Conservation (phyloP, 805 yeast genomes). For the Yarrowia hollandica region DNA sequence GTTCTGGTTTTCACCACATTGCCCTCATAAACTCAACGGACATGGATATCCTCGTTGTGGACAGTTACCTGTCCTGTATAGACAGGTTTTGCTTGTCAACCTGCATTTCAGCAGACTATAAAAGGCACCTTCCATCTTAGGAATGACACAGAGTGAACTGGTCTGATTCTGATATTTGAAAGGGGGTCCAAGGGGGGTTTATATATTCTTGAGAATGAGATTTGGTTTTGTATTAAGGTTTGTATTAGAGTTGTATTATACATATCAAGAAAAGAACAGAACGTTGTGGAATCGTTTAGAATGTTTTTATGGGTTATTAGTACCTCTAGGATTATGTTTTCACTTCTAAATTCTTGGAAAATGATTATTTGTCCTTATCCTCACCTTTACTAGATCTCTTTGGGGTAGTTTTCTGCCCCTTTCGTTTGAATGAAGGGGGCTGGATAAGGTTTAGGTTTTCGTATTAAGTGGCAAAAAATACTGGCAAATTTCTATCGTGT, state of each 20-base stretch:
- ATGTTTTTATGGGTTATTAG: no score
- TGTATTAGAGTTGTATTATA: neutral
- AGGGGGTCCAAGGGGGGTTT: slow-evolving; percentile 1
- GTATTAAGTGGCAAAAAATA: neutral
- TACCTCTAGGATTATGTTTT: no score
- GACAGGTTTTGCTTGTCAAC: neutral
- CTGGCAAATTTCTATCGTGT: neutral
- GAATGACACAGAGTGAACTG: slow-evolving; percentile 9
- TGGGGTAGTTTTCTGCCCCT: no score
- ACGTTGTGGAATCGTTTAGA: neutral
- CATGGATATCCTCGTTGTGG: neutral
- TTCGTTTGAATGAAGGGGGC: neutral
- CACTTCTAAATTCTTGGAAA: no score
- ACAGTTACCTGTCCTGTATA: no score
- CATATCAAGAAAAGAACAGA: neutral
- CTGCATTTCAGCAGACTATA: neutral
- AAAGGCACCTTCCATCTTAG: neutral
- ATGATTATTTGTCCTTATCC: no score
- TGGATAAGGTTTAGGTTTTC: neutral
- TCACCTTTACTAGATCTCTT: no score
- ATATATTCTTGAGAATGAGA: neutral
- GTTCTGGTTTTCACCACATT: neutral
- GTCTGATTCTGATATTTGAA: neutral
- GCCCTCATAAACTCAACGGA: neutral
- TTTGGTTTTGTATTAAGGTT: neutral